Conservation (phyloP, 1,139 yeast genomes). For the Diutina catenulata region DNA sequence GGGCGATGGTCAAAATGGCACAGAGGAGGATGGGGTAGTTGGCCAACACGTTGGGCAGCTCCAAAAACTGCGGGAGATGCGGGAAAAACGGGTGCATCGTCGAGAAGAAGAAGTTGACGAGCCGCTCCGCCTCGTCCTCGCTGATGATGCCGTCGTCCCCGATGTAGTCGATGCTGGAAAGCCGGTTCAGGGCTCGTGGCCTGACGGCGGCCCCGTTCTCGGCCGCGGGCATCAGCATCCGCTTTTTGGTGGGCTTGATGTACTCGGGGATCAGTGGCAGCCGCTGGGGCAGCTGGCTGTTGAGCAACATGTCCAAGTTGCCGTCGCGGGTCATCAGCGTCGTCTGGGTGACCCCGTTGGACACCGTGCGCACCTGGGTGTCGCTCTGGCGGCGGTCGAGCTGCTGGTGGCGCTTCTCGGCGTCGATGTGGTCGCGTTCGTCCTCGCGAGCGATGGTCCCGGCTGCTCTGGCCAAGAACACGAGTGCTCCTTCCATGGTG, state of each 20-base stretch:
- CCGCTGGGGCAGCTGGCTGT: background rate
- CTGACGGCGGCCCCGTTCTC: conserved; percentile 37
- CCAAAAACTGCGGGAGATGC: conserved; percentile 65
- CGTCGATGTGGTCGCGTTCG: conserved; percentile 57
- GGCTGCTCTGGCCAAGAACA: conserved; percentile 65
- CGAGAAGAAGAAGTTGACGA: conserved; percentile 56
- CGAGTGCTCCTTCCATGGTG: conserved; percentile 56
- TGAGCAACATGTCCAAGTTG: background rate
- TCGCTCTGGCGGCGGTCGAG: conserved; percentile 10
- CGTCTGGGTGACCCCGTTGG: background rate
- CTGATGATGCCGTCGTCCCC: conserved; percentile 51
- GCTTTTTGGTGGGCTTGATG: conserved; percentile 5
- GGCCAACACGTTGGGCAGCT: conserved; percentile 52
- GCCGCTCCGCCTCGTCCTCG: conserved; percentile 52
- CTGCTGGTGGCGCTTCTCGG: conserved; percentile 40
- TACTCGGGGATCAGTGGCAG: conserved; percentile 4
- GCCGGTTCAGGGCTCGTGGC: conserved; percentile 39
- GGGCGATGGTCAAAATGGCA: conserved; percentile 67
- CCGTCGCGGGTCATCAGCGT: background rate
- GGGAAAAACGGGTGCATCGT: conserved; percentile 89
- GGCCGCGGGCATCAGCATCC: conserved; percentile 32
- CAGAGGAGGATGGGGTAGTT: conserved; percentile 74
- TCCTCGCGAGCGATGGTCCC: conserved; percentile 61
- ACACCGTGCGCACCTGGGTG: background rate
- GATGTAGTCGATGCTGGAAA: conserved; percentile 56